Conservation (phyloP, 441 rosid genomes). For the Euphorbia schlechtendalii region DNA sequence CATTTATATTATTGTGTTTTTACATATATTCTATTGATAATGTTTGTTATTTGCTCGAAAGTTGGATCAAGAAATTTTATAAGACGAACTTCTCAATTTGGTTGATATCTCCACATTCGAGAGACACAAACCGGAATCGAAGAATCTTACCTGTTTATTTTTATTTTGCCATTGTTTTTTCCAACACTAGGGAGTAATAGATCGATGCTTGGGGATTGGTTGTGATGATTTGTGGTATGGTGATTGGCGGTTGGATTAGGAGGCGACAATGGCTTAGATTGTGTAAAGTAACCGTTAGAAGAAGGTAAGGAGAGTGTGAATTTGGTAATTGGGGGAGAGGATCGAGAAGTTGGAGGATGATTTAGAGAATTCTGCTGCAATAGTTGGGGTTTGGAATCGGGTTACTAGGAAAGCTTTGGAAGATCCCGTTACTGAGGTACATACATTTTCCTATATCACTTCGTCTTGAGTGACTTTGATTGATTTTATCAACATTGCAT, state of each 20-base stretch:
- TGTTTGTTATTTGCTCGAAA: too few relatives aligned
- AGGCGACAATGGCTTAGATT: constrained; percentile 61
- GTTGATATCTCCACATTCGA: too few relatives aligned
- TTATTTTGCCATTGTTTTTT: too few relatives aligned
- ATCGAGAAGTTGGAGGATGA: constrained; percentile 85
- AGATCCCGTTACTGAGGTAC: constrained; percentile 78
- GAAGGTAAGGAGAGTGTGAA: constrained; percentile 32
- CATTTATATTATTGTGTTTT: too few relatives aligned
- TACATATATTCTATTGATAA: too few relatives aligned
- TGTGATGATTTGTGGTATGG: constrained; percentile 45
- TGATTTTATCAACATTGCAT: background rate
- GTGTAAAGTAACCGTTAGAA: constrained; percentile 32
- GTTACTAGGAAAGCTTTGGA: constrained; percentile 63
- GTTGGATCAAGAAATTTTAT: too few relatives aligned
- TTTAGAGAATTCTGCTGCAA: constrained; percentile 47
- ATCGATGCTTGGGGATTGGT: constrained; percentile 45
- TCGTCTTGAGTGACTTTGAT: background rate
- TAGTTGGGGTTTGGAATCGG: constrained; percentile 70
- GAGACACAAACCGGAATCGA: too few relatives aligned
- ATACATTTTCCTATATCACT: background rate
- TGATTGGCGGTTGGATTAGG: constrained; percentile 55
- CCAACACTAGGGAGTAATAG: too few relatives aligned
- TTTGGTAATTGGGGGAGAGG: constrained; percentile 51
- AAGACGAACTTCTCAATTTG: too few relatives aligned
- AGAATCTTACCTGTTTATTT: too few relatives aligned